Percentiles rank a stretch among this genome's conserved stretches.
phyloP scores from a whole-genome alignment of 129 eudicot genomes.

The Chrysanthemum makinoi region DNA sequence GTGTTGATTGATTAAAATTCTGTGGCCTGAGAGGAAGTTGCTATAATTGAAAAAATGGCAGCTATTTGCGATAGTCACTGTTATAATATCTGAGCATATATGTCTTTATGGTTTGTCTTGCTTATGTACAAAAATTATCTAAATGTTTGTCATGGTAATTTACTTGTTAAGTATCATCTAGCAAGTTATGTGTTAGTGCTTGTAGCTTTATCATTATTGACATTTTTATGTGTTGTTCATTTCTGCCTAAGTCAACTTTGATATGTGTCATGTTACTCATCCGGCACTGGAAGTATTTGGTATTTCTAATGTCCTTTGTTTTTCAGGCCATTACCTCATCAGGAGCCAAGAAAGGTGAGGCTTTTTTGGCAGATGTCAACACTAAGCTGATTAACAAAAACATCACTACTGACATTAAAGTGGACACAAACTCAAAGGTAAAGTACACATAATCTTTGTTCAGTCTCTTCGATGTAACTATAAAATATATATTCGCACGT shows the following conservation, averaged over 20 bases:
- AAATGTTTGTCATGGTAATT: background rate
- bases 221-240: conserved; percentile 1
- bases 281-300: too few relatives aligned
- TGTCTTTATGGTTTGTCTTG: background rate
- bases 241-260: background rate
- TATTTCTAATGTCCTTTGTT: conserved; percentile 5
- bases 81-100: background rate
- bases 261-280: background rate
- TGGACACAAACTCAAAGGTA: conserved; percentile 85
- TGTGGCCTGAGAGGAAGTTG: background rate
- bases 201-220: background rate
- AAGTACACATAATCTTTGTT: conserved; percentile 1
- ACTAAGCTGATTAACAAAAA: conserved; percentile 77
- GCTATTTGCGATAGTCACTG: background rate
- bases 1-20: background rate
- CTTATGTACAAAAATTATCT: background rate
- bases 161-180: background rate
- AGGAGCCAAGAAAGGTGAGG: conserved; percentile 69
- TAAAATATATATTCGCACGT: too few relatives aligned
- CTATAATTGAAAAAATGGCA: background rate
- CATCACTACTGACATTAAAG: conserved; percentile 85
- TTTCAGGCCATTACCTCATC: conserved; percentile 84
- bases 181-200: background rate
- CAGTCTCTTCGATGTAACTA: background rate
- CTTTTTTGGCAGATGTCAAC: conserved; percentile 67